phyloP scores from a whole-genome alignment of 257 asterid species.

The Solanum chiquidenum region DNA sequence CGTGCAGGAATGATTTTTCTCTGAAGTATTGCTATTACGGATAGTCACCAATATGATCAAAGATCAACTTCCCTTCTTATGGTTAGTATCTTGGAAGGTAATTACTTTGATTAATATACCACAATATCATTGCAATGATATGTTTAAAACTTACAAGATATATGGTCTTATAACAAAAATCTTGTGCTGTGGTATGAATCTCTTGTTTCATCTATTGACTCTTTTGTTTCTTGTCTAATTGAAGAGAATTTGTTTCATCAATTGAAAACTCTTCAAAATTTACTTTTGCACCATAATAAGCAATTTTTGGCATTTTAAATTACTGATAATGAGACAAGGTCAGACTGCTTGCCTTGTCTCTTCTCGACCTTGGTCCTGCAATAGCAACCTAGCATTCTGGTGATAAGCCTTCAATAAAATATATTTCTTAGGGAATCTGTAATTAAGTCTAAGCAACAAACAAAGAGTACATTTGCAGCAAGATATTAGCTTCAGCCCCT shows the following conservation, averaged over 20 bases:
- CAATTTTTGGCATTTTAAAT: not conserved
- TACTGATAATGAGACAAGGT: not conserved
- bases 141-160: not conserved
- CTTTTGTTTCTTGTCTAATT: not conserved
- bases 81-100: not conserved
- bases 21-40: not conserved
- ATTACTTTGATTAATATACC: not conserved
- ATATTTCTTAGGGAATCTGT: slow-evolving; percentile 10
- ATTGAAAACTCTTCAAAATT: not conserved
- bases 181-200: not conserved
- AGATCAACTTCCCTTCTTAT: not conserved
- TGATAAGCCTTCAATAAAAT: slow-evolving; percentile 1
- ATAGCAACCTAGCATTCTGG: not conserved
- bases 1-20: slow-evolving; percentile 4
- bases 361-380: not conserved
- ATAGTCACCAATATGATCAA: not conserved
- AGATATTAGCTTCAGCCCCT: slow-evolving; percentile 4
- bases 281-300: not conserved
- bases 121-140: not conserved
- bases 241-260: not conserved
- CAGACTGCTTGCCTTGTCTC: not conserved
- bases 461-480: slow-evolving; percentile 20
- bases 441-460: slow-evolving; percentile 10
- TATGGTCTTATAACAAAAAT: not conserved
- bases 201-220: not conserved